Conservation (phyloP, 129 eudicot genomes). For the Tanacetum coccineum region DNA sequence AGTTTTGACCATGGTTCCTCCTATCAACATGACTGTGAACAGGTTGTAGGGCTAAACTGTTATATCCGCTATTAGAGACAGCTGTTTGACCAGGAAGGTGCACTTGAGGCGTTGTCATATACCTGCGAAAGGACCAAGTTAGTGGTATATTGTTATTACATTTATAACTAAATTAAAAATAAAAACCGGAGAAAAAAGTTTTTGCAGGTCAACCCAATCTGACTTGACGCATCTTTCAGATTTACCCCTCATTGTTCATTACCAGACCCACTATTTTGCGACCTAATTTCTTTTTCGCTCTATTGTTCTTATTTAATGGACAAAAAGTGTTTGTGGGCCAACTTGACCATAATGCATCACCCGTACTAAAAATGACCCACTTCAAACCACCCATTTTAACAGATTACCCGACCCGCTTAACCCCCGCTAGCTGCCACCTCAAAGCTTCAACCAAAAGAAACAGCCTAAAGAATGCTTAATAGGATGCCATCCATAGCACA, state of each 20-base stretch:
- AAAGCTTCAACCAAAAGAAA: slow-evolving; percentile 1
- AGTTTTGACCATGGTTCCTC: slow-evolving; percentile 21
- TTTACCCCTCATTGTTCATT: too few relatives aligned
- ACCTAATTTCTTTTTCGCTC: too few relatives aligned
- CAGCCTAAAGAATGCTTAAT: not conserved
- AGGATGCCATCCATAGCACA: slow-evolving; percentile 5
- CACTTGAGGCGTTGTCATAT: slow-evolving; percentile 22
- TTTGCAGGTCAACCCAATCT: not conserved
- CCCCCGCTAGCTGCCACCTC: too few relatives aligned
- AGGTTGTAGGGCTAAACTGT: slow-evolving; percentile 16
- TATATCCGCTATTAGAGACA: slow-evolving; percentile 18
- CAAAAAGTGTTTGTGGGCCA: not conserved
- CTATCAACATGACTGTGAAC: slow-evolving; percentile 13
- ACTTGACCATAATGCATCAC: not conserved
- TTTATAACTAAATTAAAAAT: not conserved
- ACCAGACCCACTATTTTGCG: too few relatives aligned
- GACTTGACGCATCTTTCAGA: not conserved
- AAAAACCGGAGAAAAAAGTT: not conserved
- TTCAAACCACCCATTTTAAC: too few relatives aligned
- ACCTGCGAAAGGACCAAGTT: slow-evolving; percentile 29
- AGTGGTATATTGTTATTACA: not conserved
- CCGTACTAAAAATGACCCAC: too few relatives aligned
- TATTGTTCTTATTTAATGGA: too few relatives aligned
- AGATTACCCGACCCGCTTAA: too few relatives aligned
- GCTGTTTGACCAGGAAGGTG: slow-evolving; percentile 5